Conservation (phyloP, 2,329 filamentous ascomycete genomes). For the Macrophomina phaseolina region DNA sequence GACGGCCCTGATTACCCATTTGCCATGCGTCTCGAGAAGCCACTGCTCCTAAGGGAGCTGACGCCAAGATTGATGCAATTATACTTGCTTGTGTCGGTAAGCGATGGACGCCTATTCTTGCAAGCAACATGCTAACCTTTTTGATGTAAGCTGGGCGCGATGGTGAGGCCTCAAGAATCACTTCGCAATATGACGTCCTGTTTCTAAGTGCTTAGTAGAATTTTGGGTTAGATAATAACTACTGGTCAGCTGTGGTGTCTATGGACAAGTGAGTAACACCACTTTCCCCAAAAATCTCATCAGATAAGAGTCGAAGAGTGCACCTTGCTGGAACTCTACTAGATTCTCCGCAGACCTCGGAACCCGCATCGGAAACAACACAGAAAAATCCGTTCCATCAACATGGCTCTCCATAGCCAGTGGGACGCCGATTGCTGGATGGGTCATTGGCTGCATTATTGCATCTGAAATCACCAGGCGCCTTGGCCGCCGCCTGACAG, state of each 20-base stretch:
- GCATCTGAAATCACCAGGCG: not conserved
- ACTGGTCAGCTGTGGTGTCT: constrained; percentile 5
- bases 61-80: constrained; percentile 16
- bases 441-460: not conserved
- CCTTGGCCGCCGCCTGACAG: not conserved
- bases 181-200: not conserved
- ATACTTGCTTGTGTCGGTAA: constrained; percentile 18
- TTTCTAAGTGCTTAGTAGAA: not conserved
- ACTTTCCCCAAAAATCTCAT: too few relatives aligned
- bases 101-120: not conserved
- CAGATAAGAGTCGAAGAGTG: not conserved
- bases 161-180: not conserved
- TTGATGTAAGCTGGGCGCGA: not conserved
- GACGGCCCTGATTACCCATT: not conserved
- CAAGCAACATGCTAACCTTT: not conserved
- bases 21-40: constrained; percentile 7
- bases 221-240: constrained; percentile 15
- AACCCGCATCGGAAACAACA: not conserved
- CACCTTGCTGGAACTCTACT: not conserved
- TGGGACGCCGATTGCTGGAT: constrained; percentile 4
- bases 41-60: constrained; percentile 11
- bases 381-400: not conserved
- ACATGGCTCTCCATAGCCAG: constrained; percentile 6
- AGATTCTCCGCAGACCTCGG: constrained; percentile 3
- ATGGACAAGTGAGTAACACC: constrained; percentile 12